Evolutionary conservation across 179 eudicot species (phyloP).

Genomic region (Corrigiola litoralis): DNA sequence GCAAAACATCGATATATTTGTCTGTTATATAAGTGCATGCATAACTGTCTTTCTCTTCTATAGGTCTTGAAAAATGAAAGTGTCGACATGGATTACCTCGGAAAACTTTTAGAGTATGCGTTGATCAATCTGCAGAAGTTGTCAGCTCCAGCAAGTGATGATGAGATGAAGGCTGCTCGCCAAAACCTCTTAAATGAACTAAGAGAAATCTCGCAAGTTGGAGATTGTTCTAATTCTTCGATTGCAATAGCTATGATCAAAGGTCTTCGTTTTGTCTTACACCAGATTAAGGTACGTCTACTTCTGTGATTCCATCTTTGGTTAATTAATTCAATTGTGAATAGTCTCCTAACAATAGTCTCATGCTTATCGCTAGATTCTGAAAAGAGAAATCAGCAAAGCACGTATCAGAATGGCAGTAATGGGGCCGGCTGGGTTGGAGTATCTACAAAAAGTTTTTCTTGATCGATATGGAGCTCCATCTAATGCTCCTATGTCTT

Average conservation of each 20-base stretch:
- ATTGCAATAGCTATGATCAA: conserved; percentile 57
- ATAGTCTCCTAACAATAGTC: neutral
- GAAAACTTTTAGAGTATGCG: conserved; percentile 67
- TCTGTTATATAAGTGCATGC: neutral
- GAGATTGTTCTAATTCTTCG: conserved; percentile 37
- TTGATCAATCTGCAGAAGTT: conserved; percentile 66
- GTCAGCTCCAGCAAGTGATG: conserved; percentile 86
- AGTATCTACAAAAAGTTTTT: conserved; percentile 66
- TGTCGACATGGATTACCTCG: conserved; percentile 71
- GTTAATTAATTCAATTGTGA: neutral
- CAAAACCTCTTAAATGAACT: conserved; percentile 51
- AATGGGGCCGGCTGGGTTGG: conserved; percentile 79
- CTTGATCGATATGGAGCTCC: conserved; percentile 57
- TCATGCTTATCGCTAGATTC: conserved; percentile 36
- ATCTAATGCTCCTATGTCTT: conserved; percentile 43
- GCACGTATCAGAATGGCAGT: conserved; percentile 75
- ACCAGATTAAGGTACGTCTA: conserved; percentile 78
- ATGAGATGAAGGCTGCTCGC: conserved; percentile 58
- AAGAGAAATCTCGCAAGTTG: conserved; percentile 47
- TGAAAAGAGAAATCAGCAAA: conserved; percentile 81
- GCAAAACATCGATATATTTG: neutral
- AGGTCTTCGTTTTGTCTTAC: conserved; percentile 79
- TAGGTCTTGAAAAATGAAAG: conserved; percentile 65
- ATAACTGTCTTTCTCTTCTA: neutral
- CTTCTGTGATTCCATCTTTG: neutral